Conservation (phyloP, 352 stramenopile species). For the Phytopythium sindhum region DNA sequence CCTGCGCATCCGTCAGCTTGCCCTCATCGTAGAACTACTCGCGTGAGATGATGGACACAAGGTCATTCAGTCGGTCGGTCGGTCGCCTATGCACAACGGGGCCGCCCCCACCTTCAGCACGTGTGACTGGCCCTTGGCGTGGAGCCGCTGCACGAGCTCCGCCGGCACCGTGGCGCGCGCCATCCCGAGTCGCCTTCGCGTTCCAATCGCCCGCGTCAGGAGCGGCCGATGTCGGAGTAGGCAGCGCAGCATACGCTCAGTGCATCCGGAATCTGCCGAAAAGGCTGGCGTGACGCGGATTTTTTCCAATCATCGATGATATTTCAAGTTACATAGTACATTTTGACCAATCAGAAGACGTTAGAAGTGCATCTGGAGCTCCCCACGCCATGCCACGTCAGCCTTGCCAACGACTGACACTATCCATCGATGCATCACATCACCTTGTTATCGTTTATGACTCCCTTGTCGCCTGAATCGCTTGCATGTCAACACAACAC, state of each 20-base stretch:
- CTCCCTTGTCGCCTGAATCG: no score
- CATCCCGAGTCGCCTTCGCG: conserved; percentile 7
- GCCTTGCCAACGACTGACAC: no score
- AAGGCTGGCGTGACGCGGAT: not conserved
- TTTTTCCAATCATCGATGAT: not conserved
- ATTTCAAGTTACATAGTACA: not conserved
- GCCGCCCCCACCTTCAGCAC: conserved; percentile 52
- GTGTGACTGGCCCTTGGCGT: conserved; percentile 54
- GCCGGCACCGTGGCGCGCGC: conserved; percentile 15
- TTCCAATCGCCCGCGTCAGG: not conserved
- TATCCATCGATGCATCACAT: no score
- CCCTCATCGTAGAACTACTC: conserved; percentile 72
- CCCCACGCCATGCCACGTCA: no score
- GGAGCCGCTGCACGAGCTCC: conserved; percentile 28
- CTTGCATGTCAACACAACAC: no score
- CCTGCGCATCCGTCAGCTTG: conserved; percentile 37
- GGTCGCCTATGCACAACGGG: no score
- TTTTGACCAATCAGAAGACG: not conserved
- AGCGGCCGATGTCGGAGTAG: not conserved
- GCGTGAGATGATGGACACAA: not conserved
- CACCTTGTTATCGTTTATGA: no score
- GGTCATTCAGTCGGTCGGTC: not conserved
- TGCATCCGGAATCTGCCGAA: not conserved
- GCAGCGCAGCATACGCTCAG: not conserved
- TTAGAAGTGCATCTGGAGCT: no score